Conservation (phyloP, 2,329 filamentous ascomycete genomes). For the Lachnellula occidentalis region DNA sequence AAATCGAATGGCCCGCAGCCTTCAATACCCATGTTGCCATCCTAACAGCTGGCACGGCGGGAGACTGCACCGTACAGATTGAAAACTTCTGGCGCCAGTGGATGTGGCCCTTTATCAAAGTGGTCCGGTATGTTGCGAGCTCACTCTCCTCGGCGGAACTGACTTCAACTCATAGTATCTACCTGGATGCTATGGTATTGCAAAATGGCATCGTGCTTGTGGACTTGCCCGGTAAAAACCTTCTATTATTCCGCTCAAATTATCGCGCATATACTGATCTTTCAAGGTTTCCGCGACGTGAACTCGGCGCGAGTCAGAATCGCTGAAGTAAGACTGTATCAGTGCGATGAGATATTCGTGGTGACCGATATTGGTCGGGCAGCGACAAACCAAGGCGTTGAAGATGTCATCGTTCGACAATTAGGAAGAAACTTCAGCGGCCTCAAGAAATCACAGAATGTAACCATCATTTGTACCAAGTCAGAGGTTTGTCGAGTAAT, state of each 20-base stretch:
- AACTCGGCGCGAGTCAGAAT: constrained; percentile 13
- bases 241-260: neutral
- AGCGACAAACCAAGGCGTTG: constrained; percentile 8
- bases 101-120: constrained; percentile 15
- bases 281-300: constrained; percentile 11
- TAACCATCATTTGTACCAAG: constrained; percentile 14
- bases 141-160: neutral
- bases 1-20: constrained; percentile 9
- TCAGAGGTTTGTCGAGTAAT: constrained; percentile 7
- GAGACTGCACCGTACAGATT: constrained; percentile 1
- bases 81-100: constrained; percentile 3
- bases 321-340: constrained; percentile 10
- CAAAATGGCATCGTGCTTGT: constrained; percentile 12
- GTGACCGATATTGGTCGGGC: constrained; percentile 12
- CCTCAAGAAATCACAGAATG: constrained; percentile 10
- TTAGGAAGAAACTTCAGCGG: constrained; percentile 10
- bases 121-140: constrained; percentile 7
- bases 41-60: constrained; percentile 1
- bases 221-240: constrained; percentile 10
- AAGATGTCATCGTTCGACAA: constrained; percentile 5
- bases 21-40: constrained; percentile 3
- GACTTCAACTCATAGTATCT: constrained; percentile 4
- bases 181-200: constrained; percentile 7
- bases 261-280: constrained; percentile 4
- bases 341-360: constrained; percentile 13